Conservation (phyloP, 1,139 yeast genomes). For the Kodamaea fungicola region DNA sequence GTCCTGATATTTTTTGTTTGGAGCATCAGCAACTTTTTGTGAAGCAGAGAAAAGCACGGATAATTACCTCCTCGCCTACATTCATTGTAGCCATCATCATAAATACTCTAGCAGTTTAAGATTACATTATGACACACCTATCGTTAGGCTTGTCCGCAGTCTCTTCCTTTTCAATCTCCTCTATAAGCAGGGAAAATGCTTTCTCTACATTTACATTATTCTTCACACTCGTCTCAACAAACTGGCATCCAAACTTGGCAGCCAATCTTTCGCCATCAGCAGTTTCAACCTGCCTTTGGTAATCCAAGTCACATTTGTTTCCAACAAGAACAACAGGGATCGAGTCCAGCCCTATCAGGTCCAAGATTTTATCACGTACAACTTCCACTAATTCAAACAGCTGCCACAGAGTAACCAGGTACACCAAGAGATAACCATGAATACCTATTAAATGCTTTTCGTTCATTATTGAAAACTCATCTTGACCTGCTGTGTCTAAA, state of each 20-base stretch:
- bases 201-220: constrained; percentile 61
- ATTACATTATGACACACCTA: constrained; percentile 34
- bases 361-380: constrained; percentile 81
- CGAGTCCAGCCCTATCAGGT: constrained; percentile 66
- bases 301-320: constrained; percentile 71
- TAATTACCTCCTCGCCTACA: neutral
- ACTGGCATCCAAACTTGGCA: constrained; percentile 57
- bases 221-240: constrained; percentile 83
- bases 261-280: constrained; percentile 68
- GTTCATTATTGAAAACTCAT: constrained; percentile 80
- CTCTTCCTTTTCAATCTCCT: constrained; percentile 63
- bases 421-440: constrained; percentile 81
- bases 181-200: constrained; percentile 65
- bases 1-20: too few species aligned
- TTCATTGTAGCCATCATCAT: neutral
- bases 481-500: constrained; percentile 94
- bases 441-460: constrained; percentile 81
- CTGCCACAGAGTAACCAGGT: constrained; percentile 75
- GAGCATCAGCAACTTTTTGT: too few species aligned
- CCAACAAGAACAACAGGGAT: constrained; percentile 84
- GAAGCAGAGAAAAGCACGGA: too few species aligned
- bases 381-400: constrained; percentile 77
- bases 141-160: constrained; percentile 42
- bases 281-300: constrained; percentile 61
- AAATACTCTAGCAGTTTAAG: neutral